Base-by-base conservation (phyloP, 2,329 filamentous ascomycete species). In the Remersonia thermophila region DNA sequence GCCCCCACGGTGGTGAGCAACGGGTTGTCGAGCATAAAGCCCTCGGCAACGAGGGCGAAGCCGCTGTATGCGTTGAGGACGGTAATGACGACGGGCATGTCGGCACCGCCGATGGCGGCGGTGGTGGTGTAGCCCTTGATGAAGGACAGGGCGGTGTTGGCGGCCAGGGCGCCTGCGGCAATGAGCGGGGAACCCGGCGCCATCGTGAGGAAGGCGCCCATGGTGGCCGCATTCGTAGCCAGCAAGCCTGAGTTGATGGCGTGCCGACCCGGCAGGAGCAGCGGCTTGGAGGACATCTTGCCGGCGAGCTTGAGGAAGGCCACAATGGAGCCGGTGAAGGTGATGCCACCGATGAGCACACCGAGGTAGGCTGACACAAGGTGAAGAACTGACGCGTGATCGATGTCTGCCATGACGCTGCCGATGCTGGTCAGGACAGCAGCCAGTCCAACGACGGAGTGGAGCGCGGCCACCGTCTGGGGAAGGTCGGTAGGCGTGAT, bases 61-160 rank as follows among this genome's bases (percentile, higher is more conserved):
- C 86, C 86, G 32, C 83, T 89, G 55, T 93, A 93, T 0, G 85
- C 85, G 48, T 93, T 94, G 14, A 94, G 61, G 1, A 93, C 85
- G 0, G 84, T 93, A 44, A 93, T 93, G 23, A 91, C 83, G 4
- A 93, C 84, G 59, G 74, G 85, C 85, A 93, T 93, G 52, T 94
- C 86, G 10, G 85, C 85, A n/a, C 85, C 86, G 15, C 86, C 86
- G 51, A 94, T 93, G 0, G 83, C 83, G 2, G 85, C 72, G 0
- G 86, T 93, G 0, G 85, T 93, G 0, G 85, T 93, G 52, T 76
- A 93, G 7, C 86, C 86, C 55, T 93, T 89, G 43, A 81, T 62
- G 56, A 93, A 93, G 41, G 81, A 87, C 16, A 94, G 63, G 0
- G 73, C 63, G 0, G 85, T 77, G 53, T 83, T 93, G 28, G 80